phyloP scores from a whole-genome alignment of 148 eudicot species.

The Chenopodium suecicum region DNA sequence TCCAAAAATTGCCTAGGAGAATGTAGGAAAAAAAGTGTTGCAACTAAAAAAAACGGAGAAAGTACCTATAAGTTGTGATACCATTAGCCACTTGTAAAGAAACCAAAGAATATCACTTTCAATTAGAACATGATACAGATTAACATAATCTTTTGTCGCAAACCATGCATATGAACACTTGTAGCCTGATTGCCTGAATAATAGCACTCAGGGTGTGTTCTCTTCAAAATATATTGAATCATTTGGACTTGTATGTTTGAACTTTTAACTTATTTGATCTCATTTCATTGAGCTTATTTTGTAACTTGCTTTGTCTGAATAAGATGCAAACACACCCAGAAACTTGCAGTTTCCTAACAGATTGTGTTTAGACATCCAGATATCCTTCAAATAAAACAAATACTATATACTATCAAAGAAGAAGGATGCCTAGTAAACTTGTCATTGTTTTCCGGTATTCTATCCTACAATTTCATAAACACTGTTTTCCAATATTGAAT shows the following conservation, averaged over 20 bases:
- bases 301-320: no score
- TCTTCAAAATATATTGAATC: no score
- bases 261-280: no score
- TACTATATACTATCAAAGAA: constrained; percentile 5
- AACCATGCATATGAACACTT: not conserved
- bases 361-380: not conserved
- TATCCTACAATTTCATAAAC: constrained; percentile 5
- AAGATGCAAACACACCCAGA: no score
- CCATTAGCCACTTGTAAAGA: not conserved
- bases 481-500: not conserved
- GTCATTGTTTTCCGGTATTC: not conserved
- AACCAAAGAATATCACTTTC: not conserved
- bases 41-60: no score
- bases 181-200: not conserved
- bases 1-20: no score
- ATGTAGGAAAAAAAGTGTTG: no score
- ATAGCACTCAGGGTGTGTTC: no score
- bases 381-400: not conserved
- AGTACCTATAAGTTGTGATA: not conserved
- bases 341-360: not conserved
- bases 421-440: constrained; percentile 2
- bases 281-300: no score
- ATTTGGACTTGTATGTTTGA: no score
- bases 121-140: not conserved
- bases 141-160: not conserved